Percentiles rank a stretch among this genome's conserved stretches.
Conservation (phyloP, 495 filamentous ascomycete species). For the Hypoxylon intermedium region DNA sequence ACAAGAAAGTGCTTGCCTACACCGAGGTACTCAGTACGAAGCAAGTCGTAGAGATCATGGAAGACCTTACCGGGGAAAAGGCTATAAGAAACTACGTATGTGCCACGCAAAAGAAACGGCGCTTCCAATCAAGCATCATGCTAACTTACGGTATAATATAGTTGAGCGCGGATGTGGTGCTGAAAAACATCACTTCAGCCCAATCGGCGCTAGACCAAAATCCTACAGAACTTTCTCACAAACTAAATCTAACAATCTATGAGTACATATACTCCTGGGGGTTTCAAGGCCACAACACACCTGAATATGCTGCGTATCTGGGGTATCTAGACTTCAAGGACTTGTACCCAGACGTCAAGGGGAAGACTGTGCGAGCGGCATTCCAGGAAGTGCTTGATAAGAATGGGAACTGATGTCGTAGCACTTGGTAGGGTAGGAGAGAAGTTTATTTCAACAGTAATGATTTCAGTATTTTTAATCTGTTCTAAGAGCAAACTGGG, state of each 20-base stretch:
- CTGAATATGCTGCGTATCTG: conserved; percentile 64
- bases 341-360: conserved; percentile 61
- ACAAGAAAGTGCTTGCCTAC: conserved; percentile 63
- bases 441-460: not conserved
- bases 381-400: conserved; percentile 23
- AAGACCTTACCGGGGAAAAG: conserved; percentile 62
- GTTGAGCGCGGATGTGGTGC: conserved; percentile 6
- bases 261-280: conserved; percentile 62
- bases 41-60: conserved; percentile 58
- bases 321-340: conserved; percentile 64
- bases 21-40: conserved; percentile 58
- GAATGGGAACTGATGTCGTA: not conserved
- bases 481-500: too few relatives aligned
- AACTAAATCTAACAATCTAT: conserved; percentile 42
- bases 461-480: not conserved
- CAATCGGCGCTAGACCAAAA: conserved; percentile 54
- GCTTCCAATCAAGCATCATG: too few relatives aligned
- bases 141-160: not conserved
- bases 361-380: conserved; percentile 49
- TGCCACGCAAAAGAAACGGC: too few relatives aligned
- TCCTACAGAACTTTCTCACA: conserved; percentile 36
- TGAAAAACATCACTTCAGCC: conserved; percentile 12
- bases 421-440: not conserved
- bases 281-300: conserved; percentile 64
- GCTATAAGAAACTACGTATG: conserved; percentile 59